phyloP scores from a whole-genome alignment of 1,284 basidiomycete species.

The Ceratobasidium sp. region DNA sequence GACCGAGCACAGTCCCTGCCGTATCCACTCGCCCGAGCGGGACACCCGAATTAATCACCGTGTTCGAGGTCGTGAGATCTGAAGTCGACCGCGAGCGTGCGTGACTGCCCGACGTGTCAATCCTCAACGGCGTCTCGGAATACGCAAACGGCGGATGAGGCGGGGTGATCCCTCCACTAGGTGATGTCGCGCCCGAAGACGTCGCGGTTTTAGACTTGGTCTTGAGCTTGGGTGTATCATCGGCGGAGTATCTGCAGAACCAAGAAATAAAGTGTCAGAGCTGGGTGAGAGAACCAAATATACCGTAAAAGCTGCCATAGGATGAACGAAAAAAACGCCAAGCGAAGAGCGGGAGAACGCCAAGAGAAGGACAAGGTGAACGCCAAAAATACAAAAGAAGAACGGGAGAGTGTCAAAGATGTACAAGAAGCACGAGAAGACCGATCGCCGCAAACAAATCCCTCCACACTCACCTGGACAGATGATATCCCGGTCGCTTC shows the following conservation, averaged over 20 bases:
- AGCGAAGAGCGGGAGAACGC: conserved; percentile 25
- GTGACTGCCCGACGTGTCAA: neutral
- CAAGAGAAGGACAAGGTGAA: too few relatives aligned
- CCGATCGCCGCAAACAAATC: neutral
- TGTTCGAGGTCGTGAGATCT: neutral
- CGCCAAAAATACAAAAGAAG: conserved; percentile 46
- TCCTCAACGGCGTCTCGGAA: neutral
- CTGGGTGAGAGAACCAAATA: neutral
- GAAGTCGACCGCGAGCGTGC: neutral
- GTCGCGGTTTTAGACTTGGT: conserved; percentile 3
- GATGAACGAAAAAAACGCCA: conserved; percentile 3
- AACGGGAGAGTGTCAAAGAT: too few relatives aligned
- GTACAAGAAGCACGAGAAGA: too few relatives aligned
- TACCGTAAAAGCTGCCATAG: conserved; percentile 35
- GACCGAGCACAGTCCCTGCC: neutral
- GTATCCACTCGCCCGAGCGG: neutral
- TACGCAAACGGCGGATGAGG: conserved; percentile 1
- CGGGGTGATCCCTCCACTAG: conserved; percentile 15
- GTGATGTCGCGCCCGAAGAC: conserved; percentile 13
- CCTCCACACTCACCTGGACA: conserved; percentile 60
- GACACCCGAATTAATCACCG: conserved; percentile 2
- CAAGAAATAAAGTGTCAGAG: conserved; percentile 15
- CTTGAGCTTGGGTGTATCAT: conserved; percentile 38
- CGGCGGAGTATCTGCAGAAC: conserved; percentile 49
- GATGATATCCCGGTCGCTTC: conserved; percentile 70